Conservation (phyloP, 2,329 filamentous ascomycete genomes). For the Elsinoe perseae region DNA sequence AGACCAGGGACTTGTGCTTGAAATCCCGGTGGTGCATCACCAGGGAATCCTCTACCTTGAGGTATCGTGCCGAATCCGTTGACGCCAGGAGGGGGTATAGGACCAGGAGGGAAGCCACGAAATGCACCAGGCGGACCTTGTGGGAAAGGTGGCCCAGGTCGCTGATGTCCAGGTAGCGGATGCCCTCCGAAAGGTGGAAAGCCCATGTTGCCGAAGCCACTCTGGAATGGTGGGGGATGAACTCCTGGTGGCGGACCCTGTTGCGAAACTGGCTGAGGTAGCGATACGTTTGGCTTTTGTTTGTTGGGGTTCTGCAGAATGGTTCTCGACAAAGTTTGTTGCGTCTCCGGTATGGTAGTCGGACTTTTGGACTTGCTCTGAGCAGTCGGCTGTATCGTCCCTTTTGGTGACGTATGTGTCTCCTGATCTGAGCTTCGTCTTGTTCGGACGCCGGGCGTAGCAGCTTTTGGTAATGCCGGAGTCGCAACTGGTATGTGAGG, state of each 20-base stretch:
- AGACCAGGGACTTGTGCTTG: constrained; percentile 25
- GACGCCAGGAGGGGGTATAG: constrained; percentile 49
- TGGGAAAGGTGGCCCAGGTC: constrained; percentile 49
- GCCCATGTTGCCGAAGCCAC: constrained; percentile 44
- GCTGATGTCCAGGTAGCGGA: constrained; percentile 49
- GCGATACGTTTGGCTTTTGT: constrained; percentile 45
- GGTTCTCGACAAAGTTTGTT: constrained; percentile 55
- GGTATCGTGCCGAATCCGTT: constrained; percentile 53
- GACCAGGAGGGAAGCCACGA: constrained; percentile 45
- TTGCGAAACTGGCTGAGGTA: constrained; percentile 51
- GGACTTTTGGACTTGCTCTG: constrained; percentile 50
- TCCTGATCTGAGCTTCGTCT: constrained; percentile 75
- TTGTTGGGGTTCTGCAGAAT: constrained; percentile 52
- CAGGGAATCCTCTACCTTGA: constrained; percentile 46
- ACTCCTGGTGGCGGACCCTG: constrained; percentile 49
- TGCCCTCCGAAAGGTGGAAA: constrained; percentile 38
- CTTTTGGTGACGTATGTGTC: constrained; percentile 60
- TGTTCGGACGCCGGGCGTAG: constrained; percentile 63
- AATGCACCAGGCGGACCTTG: constrained; percentile 45
- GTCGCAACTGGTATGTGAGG: constrained; percentile 73
- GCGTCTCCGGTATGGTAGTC: constrained; percentile 51
- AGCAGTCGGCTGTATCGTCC: constrained; percentile 48
- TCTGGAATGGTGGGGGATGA: constrained; percentile 45
- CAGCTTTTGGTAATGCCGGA: constrained; percentile 72
- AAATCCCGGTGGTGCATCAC: constrained; percentile 50